phyloP scores from a whole-genome alignment of 2,329 filamentous ascomycete genomes.

The Colletotrichum ledebouriae region DNA sequence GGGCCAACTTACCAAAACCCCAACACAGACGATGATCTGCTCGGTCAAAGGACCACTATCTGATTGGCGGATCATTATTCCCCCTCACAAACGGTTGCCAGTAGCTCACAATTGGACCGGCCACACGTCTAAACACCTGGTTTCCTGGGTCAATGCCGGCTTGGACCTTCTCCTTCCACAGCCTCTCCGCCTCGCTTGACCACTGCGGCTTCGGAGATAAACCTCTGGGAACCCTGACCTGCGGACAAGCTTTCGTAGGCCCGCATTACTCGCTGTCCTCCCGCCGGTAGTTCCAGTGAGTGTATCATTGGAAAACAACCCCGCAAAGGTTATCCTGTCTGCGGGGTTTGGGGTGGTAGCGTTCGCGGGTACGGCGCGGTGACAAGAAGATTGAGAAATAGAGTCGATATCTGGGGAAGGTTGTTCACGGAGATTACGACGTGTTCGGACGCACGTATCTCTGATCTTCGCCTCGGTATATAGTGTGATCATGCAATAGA shows the following conservation, averaged over 20 bases:
- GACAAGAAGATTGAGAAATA: background rate
- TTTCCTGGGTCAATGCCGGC: slow-evolving; percentile 23
- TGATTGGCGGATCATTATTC: slow-evolving; percentile 10
- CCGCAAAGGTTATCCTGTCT: slow-evolving; percentile 26
- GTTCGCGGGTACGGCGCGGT: background rate
- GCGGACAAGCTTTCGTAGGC: slow-evolving; percentile 14
- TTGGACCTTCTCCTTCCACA: slow-evolving; percentile 36
- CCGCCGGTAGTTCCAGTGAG: background rate
- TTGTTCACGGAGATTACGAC: slow-evolving; percentile 22
- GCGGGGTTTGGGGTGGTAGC: slow-evolving; percentile 6
- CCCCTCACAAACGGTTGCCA: slow-evolving; percentile 17
- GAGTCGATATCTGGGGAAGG: slow-evolving; percentile 11
- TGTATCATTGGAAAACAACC: slow-evolving; percentile 30
- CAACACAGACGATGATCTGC: background rate
- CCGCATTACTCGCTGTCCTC: slow-evolving; percentile 25
- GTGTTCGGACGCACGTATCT: slow-evolving; percentile 10
- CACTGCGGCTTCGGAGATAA: slow-evolving; percentile 21
- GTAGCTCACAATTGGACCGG: background rate
- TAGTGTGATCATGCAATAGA: background rate
- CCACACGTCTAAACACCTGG: slow-evolving; percentile 11
- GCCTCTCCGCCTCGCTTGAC: slow-evolving; percentile 9
- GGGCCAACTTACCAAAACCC: background rate
- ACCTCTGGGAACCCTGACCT: slow-evolving; percentile 24
- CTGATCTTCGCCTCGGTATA: background rate
- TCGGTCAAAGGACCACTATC: background rate